Base-by-base conservation (phyloP, 495 filamentous ascomycete species). In the Bombardia bombarda region DNA sequence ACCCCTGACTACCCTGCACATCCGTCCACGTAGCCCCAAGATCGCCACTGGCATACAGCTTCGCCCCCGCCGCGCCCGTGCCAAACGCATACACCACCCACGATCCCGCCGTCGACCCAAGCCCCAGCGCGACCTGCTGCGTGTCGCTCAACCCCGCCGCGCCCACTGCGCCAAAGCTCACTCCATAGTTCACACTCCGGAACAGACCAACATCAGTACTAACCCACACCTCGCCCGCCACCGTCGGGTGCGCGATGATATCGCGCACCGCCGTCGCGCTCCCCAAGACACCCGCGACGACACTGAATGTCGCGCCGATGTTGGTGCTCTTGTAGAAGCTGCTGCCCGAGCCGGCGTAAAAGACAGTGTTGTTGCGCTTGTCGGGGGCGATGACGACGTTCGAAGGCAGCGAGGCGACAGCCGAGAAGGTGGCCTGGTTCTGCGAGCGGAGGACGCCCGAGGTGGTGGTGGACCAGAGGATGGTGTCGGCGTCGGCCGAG, bases 11-110 rank as follows among this genome's bases (percentile, higher is more conserved):
- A 10, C 68, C 72, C 49, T 78, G 72, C 31, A 80, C 68, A 31
- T 75, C 66, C 6, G 61, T 63, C 75, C 76, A 80, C 1, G 60
- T 61, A 6, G 47, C 53, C 14, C 75, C 74, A 19, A 48, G 46
- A 43, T 79, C 70, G 4, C 58, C 61, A 35, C 64, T 74, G 32
- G 66, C 72, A 38, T 76, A 79, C 4, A 81, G 52, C 47, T 65
- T 68, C 12, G 57, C 49, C 12, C 69, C 66, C 3, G 52, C 55
- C 10, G 61, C 50, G n/a, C 73, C 63, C 1, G 49, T 58, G 22
- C 74, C 73, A 19, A 77, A 68, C 6, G 68, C 70, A 46, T 72
- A 78, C 19, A 77, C 43, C 47, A 63, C 70, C 71, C 58, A 70
- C 13, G 48, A 49, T 10, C 7, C 6, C 12, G 31, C 45, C 30